phyloP scores from a whole-genome alignment of 2,329 filamentous ascomycete species.

The Ceratocystis papillata region DNA sequence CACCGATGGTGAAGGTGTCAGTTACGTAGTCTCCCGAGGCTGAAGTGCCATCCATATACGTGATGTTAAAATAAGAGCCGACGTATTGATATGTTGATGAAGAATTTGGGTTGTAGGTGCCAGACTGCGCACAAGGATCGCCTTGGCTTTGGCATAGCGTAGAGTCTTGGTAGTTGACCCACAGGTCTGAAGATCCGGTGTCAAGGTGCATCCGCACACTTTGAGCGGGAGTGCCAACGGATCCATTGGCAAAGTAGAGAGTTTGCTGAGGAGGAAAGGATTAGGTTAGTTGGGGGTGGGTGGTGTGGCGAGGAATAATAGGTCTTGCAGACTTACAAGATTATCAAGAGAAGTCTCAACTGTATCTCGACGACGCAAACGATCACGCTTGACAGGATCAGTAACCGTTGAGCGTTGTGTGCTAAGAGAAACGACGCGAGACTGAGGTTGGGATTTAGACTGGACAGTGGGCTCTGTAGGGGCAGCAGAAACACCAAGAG shows the following conservation, averaged over 20 bases:
- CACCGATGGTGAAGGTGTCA: conserved; percentile 56
- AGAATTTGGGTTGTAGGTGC: conserved; percentile 56
- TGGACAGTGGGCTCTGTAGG: neutral
- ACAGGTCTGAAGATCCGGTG: conserved; percentile 59
- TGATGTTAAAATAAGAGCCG: conserved; percentile 71
- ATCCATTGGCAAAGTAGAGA: conserved; percentile 53
- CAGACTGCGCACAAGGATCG: conserved; percentile 48
- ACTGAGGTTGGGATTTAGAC: conserved; percentile 28
- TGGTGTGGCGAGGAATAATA: neutral
- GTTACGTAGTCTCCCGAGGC: conserved; percentile 69
- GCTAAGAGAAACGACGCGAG: conserved; percentile 39
- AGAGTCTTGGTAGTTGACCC: conserved; percentile 58
- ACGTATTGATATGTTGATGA: conserved; percentile 70
- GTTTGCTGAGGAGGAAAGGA: conserved; percentile 38
- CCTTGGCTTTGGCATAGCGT: conserved; percentile 42
- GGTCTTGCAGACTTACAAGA: conserved; percentile 35
- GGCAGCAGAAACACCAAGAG: conserved; percentile 18
- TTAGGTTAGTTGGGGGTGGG: neutral
- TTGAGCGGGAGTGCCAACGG: conserved; percentile 52
- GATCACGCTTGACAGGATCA: conserved; percentile 38
- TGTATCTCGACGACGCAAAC: conserved; percentile 36
- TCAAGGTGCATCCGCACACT: conserved; percentile 50
- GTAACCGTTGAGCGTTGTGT: conserved; percentile 33
- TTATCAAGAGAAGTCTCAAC: conserved; percentile 44
- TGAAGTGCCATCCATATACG: conserved; percentile 71